Evolutionary conservation across 306 rosid species (phyloP).

Genomic region (cucumber (Cucumis sativus)): Cucumber_9930_V3 NC_026661.2:16533501-16534000

Average conservation of each 20-base stretch:
- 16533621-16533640: background rate
- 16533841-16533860: slow-evolving; percentile 70
- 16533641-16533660: background rate
- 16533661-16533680: background rate
- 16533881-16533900: slow-evolving; percentile 80
- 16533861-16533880: slow-evolving; percentile 88
- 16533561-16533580: background rate
- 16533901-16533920: slow-evolving; percentile 91
- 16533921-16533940: slow-evolving; percentile 93
- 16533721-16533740: background rate
- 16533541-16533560: slow-evolving; percentile 15
- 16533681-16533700: background rate
- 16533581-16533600: background rate
- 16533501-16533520: slow-evolving; percentile 88
- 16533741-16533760: background rate
- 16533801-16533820: slow-evolving; percentile 10
- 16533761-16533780: background rate
- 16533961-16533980: slow-evolving; percentile 89
- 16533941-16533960: slow-evolving; percentile 83
- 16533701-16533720: background rate
- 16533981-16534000: slow-evolving; percentile 61
- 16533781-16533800: background rate
- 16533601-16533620: background rate
- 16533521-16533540: slow-evolving; percentile 82
- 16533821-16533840: slow-evolving; percentile 67